phyloP scores from a whole-genome alignment of 2,329 filamentous ascomycete species.

The Nemania diffusa region DNA sequence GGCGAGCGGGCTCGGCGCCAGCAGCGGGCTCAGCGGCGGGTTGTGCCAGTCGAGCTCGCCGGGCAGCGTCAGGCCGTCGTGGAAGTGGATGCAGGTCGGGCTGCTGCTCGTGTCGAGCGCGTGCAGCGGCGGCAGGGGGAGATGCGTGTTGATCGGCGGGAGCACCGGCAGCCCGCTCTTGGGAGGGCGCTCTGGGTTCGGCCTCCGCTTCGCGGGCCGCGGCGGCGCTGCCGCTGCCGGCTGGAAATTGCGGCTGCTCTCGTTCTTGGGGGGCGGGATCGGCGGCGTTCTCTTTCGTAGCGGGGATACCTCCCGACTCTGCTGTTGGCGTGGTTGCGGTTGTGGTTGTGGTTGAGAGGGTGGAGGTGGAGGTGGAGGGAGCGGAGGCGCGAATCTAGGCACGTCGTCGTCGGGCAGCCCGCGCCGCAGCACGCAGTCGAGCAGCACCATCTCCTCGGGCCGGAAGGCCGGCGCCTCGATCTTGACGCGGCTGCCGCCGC shows the following conservation, averaged over 20 bases:
- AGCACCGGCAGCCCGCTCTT: background rate
- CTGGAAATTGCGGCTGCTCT: slow-evolving; percentile 2
- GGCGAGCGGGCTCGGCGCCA: slow-evolving; percentile 17
- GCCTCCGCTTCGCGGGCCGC: slow-evolving; percentile 2
- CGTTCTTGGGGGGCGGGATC: slow-evolving; percentile 24
- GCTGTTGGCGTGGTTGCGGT: too few species aligned
- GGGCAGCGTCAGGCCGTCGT: slow-evolving; percentile 29
- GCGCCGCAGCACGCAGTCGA: slow-evolving; percentile 31
- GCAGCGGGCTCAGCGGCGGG: slow-evolving; percentile 10
- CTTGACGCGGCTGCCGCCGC: slow-evolving; percentile 10
- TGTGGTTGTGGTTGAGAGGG: background rate
- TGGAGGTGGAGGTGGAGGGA: background rate
- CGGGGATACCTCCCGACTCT: too few species aligned
- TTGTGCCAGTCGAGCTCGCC: slow-evolving; percentile 35
- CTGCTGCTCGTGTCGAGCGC: slow-evolving; percentile 26
- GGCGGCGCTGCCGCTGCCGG: too few species aligned
- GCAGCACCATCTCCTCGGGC: slow-evolving; percentile 32
- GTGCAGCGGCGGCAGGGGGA: background rate
- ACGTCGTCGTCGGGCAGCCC: slow-evolving; percentile 21
- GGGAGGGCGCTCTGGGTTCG: slow-evolving; percentile 5
- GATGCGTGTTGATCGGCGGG: slow-evolving; percentile 23
- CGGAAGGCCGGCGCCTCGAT: slow-evolving; percentile 30
- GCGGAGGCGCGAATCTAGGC: background rate
- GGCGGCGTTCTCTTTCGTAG: slow-evolving; percentile 20
- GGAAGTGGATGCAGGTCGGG: slow-evolving; percentile 27